Evolutionary conservation across 2,329 filamentous ascomycete species (phyloP).

Genomic region (Geosmithia flava): DNA sequence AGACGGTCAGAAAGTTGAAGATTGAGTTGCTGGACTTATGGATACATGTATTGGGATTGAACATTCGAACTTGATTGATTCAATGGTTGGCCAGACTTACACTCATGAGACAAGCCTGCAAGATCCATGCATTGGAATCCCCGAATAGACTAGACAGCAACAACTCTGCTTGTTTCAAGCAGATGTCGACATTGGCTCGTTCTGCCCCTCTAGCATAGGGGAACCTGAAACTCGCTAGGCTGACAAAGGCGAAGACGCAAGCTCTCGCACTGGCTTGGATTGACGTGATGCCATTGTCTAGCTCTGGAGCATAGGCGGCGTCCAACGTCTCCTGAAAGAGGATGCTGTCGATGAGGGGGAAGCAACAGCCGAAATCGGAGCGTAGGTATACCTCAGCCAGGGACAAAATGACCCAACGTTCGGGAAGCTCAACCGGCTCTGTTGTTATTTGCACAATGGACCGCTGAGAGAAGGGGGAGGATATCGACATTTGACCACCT

Average conservation of each 20-base stretch:
- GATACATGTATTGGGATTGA: too few relatives aligned
- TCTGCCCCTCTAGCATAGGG: neutral
- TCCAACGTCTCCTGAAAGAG: slow-evolving; percentile 27
- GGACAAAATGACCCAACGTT: slow-evolving; percentile 5
- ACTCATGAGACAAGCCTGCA: slow-evolving; percentile 27
- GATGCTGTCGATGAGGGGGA: slow-evolving; percentile 27
- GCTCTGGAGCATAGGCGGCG: slow-evolving; percentile 20
- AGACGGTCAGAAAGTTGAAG: neutral
- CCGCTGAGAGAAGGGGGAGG: too few relatives aligned
- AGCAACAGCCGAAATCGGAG: slow-evolving; percentile 21
- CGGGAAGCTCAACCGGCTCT: neutral
- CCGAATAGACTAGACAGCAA: slow-evolving; percentile 22
- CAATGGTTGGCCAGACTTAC: slow-evolving; percentile 14
- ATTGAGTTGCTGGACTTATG: too few relatives aligned
- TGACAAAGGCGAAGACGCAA: slow-evolving; percentile 29
- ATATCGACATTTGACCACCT: too few relatives aligned
- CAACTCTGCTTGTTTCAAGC: slow-evolving; percentile 12
- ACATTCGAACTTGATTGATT: too few relatives aligned
- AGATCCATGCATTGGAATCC: slow-evolving; percentile 19
- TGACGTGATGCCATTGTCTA: slow-evolving; percentile 2
- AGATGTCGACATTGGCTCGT: neutral
- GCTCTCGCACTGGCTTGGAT: slow-evolving; percentile 19
- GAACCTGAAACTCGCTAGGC: slow-evolving; percentile 12
- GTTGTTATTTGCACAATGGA: too few relatives aligned
- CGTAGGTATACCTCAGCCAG: slow-evolving; percentile 4